Evolutionary conservation across 148 eudicot genomes (phyloP).

Genomic region (Pouteria glomerata): DNA sequence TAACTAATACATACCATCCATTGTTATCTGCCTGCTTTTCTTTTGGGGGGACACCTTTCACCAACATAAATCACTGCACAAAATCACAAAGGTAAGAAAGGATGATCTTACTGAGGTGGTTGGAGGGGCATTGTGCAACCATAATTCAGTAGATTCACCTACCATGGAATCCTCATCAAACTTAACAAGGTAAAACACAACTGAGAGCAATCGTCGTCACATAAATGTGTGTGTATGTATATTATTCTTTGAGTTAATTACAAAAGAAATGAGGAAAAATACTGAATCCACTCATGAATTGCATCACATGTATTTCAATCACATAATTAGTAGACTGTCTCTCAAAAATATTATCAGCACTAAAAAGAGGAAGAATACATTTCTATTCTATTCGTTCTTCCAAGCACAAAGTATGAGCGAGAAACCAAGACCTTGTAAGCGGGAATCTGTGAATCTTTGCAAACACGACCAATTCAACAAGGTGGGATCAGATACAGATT

Average conservation of each 20-base stretch:
- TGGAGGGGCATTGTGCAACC: too few species aligned
- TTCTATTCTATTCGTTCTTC: conserved; percentile 38
- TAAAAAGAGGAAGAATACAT: background rate
- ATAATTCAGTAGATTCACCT: too few species aligned
- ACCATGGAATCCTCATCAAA: too few species aligned
- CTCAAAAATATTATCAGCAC: background rate
- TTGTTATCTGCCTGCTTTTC: background rate
- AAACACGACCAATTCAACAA: conserved; percentile 16
- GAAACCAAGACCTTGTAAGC: conserved; percentile 35
- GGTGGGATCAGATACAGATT: conserved; percentile 11
- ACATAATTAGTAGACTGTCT: background rate
- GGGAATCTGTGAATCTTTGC: conserved; percentile 25
- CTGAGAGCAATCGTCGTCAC: background rate
- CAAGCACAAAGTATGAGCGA: conserved; percentile 47
- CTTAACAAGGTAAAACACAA: too few species aligned
- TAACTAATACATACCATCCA: background rate
- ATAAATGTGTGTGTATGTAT: too few species aligned
- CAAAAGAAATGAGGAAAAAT: background rate
- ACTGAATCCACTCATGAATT: background rate
- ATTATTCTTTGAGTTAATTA: background rate
- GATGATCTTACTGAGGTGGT: background rate
- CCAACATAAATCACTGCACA: background rate
- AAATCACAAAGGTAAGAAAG: too few species aligned
- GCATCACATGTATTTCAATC: background rate
- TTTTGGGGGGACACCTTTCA: background rate